Base-by-base conservation (phyloP, 2,329 filamentous ascomycete species). In the Ampelomyces quisqualis region DNA sequence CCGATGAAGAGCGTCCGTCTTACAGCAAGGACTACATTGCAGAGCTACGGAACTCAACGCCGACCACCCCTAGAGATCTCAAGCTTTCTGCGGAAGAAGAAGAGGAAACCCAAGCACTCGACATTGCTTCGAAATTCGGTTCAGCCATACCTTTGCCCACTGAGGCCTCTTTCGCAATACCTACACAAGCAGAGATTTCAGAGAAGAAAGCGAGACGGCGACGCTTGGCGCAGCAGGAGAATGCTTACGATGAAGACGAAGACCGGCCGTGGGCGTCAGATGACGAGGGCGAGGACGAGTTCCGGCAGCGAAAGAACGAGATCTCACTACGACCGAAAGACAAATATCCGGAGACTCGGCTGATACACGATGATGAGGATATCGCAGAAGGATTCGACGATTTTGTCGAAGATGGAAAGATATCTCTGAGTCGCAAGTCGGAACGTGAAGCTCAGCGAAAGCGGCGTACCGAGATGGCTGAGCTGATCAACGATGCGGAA, bases 381-480 rank as follows among this genome's bases (percentile, higher is more conserved):
- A 78, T 96, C 0, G 88, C 87, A 24, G 93, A 97, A 70, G 90
- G 90, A 0, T 97, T 95, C 55, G 91, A 97, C 45, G 85, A 91
- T 39, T 95, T 88, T 57, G 88, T 93, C 7, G 87, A 93, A 27
- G 88, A 95, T 61, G 89, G 87, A 7, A 81, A 81, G 6, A 80
- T 96, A 7, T 80, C 87, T 1, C 75, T 96, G 0, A 88, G 90
- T 22, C 82, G 78, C 47, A 87, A 86, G 46, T 89, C 89, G 0
- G 88, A 93, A 68, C 81, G 79, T 14, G 87, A 89, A 53, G 84
- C 78, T 31, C 68, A 79, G 34, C 77, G 75, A 38, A 78, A 77
- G 30, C 80, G 87, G 20, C 81, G 87, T 20, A 79, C 82, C 41
- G 83, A 90, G 55, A 96, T 96, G 79, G 86, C 84, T 0, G 83